Base-by-base conservation (phyloP, 2,329 filamentous ascomycete genomes). In the Chalara sp. region DNA sequence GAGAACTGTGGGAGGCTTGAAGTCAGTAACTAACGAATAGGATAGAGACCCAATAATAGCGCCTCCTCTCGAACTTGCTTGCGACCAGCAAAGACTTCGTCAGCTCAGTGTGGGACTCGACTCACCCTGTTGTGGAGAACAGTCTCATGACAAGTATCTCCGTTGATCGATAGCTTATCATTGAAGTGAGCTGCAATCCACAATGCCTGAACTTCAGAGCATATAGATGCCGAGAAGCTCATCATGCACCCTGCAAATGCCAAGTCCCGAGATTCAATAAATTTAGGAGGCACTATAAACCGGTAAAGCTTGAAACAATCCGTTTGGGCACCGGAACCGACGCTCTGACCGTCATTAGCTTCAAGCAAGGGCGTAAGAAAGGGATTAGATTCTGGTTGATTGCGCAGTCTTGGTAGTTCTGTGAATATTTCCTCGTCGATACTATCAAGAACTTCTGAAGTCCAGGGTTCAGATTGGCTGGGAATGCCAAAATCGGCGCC, bases 161-260 rank as follows among this genome's bases (percentile, higher is more conserved):
- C 6, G 30, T 32, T 21, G 48, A 39, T 21, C 1, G 12, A 55
- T 4, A 87, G 65, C 37, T 72, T 67, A 33, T 71, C 72, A 46
- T 76, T 71, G 40, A 91, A 76, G 61, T 81, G 89, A 0, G 86
- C 83, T 0, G 74, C 71, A 32, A 85, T 73, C 83, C 83, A 87
- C 3, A 86, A 69, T 0, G 78, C 77, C 59, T 79, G 76, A 2
- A 70, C 56, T 49, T 77, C 71, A 0, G 72, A 67, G n/a, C 67
- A 62, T 2, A 71, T 69, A 1, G 66, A 57, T 6, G 70, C 72
- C 29, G 67, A 67, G 47, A 76, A 70, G 52, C 72, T 75, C 56
- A 70, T 66, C 21, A 74, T 50, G 7, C 67, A 62, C 7, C 76
- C 76, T 0, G 67, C 65, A 48, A 79, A 78, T 0, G 70, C 73